Evolutionary conservation across 1,284 basidiomycete species (phyloP), one percentile per base, ranked within the genome.

Genomic region (Laetiporus sulphureus): DNA sequence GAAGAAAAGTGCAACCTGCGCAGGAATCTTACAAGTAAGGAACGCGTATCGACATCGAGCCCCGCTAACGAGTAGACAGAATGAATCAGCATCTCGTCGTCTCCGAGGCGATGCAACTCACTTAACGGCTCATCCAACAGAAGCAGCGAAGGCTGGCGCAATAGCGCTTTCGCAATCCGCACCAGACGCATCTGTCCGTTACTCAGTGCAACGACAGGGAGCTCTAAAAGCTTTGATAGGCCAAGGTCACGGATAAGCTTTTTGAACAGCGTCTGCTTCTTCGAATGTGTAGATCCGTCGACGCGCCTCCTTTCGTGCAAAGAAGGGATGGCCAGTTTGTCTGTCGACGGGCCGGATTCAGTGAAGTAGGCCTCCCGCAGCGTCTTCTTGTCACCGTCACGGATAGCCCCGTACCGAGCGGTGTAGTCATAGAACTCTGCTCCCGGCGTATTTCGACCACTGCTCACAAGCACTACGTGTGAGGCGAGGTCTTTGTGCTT

Each of bases 121-220:
- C 84, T 83, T 27, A 91, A 65, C 1, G 92, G 91, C 58, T 95
- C 92, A 50, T 95, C 91, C 11, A 96, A 67, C 2, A 95, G 61
- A 16, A 95, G 60, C 36, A 96, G 51, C 45, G 80, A 72, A 0
- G 91, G 88, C 31, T 73, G 68, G 13, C 65, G 68, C 31, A 97
- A 62, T 7, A 98, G 62, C 0, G 90, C 88, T 49, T 80, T 79
- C 2, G 89, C 70, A 34, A 99, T 89, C 37, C 93, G 70, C 3
- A 92, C 92, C 19, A 91, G 67, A 27, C 95, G 66, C 16, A 85
- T 96, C 67, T 99, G 95, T 0, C 95, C 95, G 52, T 95, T 95
- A 48, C 86, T 91, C 38, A 98, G 62, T 1, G 87, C 86, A 5
- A 95, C 72, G 13, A 86, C 62, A 0, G 92, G 93, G 4, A 93